Base-by-base conservation (phyloP, 306 rosid species). In the Lablab purpureus region DNA sequence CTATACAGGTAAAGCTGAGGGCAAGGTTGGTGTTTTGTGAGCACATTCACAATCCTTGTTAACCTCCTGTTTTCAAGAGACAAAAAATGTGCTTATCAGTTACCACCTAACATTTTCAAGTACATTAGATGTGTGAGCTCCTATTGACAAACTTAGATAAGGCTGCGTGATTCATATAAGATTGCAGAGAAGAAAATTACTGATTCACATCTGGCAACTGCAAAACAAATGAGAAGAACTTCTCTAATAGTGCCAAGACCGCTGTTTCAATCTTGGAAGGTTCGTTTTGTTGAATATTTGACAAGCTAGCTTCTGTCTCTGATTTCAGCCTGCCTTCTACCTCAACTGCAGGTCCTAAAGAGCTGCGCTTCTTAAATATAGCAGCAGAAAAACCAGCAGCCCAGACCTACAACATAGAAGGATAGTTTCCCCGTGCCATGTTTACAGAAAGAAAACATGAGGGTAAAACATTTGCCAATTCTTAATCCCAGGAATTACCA, bases 1-100 rank as follows among this genome's bases (percentile, higher is more conserved):
- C 99, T 95, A 65, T 95, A 95, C 76, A 93, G 81, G 87, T 91
- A 95, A 65, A 95, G 98, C 89, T 95, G 98, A 63, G 98, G 96
- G 71, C 90, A 91, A 46, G 93, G 86, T 78, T 88, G 93, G 81
- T 80, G 82, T 69, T 84, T 63, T 7, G 52, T 60, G 40, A 93
- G 96, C 52, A 71, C 80, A 2, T 81, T 83, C 9, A 87, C 91
- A 22, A 91, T 64, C 77, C 80, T 85, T 18, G 82, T 85, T 85
- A 95, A 85, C 79, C 91, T 91, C 96, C 99, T 95, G 91, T 65
- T 54, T 21, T 74, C 51, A 77, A 80, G 69, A 55, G 67, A 73
- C 6, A 7, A 74, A 51, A 66, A 12, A 32, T 18, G 13, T 49
- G 32, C 41, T 76, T 12, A 45, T 7, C 52, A 49, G 43, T 76